phyloP scores from a whole-genome alignment of 2,329 filamentous ascomycete species.

The Ophiostoma himal-ulmi region DNA sequence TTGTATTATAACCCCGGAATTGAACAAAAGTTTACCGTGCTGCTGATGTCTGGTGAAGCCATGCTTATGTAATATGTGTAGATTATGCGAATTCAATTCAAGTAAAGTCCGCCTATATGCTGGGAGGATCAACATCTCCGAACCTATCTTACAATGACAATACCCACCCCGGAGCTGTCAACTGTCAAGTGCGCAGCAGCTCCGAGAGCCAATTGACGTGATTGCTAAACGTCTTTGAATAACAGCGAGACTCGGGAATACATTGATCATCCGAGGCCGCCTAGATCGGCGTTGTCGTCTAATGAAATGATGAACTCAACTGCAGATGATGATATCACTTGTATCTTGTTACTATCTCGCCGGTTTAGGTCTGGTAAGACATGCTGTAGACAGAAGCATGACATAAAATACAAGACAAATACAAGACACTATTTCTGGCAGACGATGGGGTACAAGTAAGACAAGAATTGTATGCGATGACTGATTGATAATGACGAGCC shows the following conservation, averaged over 20 bases:
- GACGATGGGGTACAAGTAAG: not conserved
- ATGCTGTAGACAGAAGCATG: not conserved
- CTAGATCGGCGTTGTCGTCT: not conserved
- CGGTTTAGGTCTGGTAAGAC: not conserved
- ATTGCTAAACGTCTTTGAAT: not conserved
- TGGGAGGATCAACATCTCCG: not conserved
- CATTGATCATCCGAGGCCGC: not conserved
- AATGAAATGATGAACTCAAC: not conserved
- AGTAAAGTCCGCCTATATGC: not conserved
- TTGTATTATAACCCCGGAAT: conserved; percentile 8
- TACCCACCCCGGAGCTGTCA: not conserved
- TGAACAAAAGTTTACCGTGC: conserved; percentile 5
- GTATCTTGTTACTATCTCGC: not conserved
- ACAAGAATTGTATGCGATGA: not conserved
- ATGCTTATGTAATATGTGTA: not conserved
- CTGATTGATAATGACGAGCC: not conserved
- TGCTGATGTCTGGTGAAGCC: not conserved
- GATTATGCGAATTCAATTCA: not conserved
- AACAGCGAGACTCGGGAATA: not conserved
- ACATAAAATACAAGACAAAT: not conserved
- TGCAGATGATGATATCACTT: not conserved
- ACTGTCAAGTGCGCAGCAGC: not conserved
- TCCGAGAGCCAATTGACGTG: not conserved
- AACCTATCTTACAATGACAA: not conserved
- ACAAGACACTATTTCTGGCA: not conserved